phyloP scores from a whole-genome alignment of 495 filamentous ascomycete genomes.

The Daldinia decipiens region DNA sequence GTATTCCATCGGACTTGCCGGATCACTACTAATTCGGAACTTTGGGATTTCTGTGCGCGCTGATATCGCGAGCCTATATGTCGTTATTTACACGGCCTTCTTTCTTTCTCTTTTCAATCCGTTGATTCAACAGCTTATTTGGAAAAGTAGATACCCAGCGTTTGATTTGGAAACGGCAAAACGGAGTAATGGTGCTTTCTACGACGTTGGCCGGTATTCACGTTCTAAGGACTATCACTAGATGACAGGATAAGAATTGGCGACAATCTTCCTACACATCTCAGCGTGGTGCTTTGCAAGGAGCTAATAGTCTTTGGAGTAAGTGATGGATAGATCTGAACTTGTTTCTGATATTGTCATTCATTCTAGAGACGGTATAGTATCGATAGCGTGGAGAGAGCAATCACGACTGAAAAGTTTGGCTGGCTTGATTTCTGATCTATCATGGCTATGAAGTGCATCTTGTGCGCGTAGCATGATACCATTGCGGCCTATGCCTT shows the following conservation, averaged over 20 bases:
- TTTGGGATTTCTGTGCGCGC: not conserved
- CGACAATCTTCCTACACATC: not conserved
- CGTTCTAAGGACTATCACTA: not conserved
- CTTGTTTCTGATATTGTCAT: not conserved
- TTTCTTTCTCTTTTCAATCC: not conserved
- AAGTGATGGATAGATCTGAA: not conserved
- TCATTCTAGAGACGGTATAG: not conserved
- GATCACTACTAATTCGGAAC: not conserved
- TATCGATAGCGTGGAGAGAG: not conserved
- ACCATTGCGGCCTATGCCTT: not conserved
- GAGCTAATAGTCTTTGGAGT: too few relatives aligned
- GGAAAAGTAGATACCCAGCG: conserved; percentile 27
- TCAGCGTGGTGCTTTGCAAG: too few relatives aligned
- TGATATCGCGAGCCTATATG: not conserved
- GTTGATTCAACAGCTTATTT: not conserved
- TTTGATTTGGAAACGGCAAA: conserved; percentile 18
- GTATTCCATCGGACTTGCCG: not conserved
- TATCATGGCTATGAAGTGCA: not conserved
- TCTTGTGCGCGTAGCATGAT: not conserved
- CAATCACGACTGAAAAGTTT: not conserved
- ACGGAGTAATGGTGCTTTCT: conserved; percentile 17
- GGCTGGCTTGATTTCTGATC: not conserved
- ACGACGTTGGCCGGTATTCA: not conserved
- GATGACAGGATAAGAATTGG: not conserved
- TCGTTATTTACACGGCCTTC: not conserved